Evolutionary conservation across 805 yeast species (phyloP).

Genomic region (Candida vartiovaarae): DNA sequence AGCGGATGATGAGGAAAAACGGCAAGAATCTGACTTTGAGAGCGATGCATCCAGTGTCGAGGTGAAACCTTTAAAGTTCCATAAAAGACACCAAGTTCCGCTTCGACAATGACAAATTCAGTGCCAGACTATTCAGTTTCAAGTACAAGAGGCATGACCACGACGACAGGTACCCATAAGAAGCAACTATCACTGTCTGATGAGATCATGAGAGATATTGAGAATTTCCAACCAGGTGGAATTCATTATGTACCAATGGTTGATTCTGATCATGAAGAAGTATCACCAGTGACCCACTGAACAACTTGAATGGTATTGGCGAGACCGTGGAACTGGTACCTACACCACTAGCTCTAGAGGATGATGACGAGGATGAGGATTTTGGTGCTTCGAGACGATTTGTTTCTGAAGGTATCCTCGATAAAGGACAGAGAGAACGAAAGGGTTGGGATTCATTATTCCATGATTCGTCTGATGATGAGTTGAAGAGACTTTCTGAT

Average conservation of each 20-base stretch:
- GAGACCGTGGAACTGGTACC: too few species aligned
- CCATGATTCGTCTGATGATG: conserved; percentile 17
- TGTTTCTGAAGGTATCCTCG: too few species aligned
- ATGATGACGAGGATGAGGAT: too few species aligned
- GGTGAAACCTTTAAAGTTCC: conserved; percentile 19
- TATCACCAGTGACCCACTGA: not conserved
- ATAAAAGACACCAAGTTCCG: conserved; percentile 16
- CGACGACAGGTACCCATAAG: conserved; percentile 6
- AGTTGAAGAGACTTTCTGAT: not conserved
- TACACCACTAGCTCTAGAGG: too few species aligned
- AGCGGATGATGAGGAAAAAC: not conserved
- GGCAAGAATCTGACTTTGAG: not conserved
- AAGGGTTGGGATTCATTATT: conserved; percentile 9
- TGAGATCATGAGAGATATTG: conserved; percentile 23
- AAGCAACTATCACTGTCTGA: conserved; percentile 23
- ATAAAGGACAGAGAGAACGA: too few species aligned
- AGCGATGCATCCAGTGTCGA: conserved; percentile 7
- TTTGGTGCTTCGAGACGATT: too few species aligned
- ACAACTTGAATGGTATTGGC: too few species aligned
- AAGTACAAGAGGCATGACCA: not conserved
- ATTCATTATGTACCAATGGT: not conserved
- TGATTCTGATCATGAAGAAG: not conserved
- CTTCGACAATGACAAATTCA: conserved; percentile 6
- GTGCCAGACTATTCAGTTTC: not conserved
- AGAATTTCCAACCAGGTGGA: conserved; percentile 16